Percentiles rank a stretch among this genome's conserved stretches.
Conservation (phyloP, 371 early-diverging fungal species). For the Choanephora cucurbitarum region DNA sequence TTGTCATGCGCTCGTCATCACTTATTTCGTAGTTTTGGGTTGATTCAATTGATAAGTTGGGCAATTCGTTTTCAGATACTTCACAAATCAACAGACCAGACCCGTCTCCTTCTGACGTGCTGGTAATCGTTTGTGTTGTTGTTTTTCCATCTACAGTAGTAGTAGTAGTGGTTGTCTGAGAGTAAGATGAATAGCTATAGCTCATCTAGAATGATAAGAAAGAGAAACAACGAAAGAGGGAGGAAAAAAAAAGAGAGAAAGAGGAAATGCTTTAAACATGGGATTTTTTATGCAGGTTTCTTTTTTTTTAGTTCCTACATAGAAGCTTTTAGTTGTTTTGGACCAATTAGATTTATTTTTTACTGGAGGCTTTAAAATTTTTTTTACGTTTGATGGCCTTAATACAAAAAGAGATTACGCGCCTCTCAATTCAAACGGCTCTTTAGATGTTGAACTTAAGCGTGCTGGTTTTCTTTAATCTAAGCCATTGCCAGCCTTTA, state of each 20-base stretch:
- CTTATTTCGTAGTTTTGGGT: conserved; percentile 18
- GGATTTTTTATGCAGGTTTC: too few relatives aligned
- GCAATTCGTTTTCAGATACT: conserved; percentile 17
- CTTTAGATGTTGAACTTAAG: too few relatives aligned
- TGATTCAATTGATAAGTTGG: conserved; percentile 1
- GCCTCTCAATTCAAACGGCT: too few relatives aligned
- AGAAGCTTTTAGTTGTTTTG: too few relatives aligned
- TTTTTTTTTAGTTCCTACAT: too few relatives aligned
- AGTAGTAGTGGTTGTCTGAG: conserved; percentile 7
- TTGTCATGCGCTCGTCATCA: conserved; percentile 22
- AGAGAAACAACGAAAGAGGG: conserved; percentile 1
- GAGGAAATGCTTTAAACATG: too few relatives aligned
- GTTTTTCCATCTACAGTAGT: neutral
- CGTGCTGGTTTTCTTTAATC: too few relatives aligned
- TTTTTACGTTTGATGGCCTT: too few relatives aligned
- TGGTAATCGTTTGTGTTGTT: conserved; percentile 6
- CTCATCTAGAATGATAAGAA: conserved; percentile 11
- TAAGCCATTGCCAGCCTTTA: too few relatives aligned
- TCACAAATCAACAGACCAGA: conserved; percentile 18
- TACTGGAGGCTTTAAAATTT: too few relatives aligned
- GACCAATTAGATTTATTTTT: too few relatives aligned
- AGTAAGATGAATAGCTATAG: conserved; percentile 12
- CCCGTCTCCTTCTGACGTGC: neutral
- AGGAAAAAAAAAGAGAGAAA: conserved; percentile 1
- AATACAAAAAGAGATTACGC: too few relatives aligned